Evolutionary conservation across 2,329 filamentous ascomycete genomes (phyloP), one percentile per base, ranked within the genome.

Genomic region (Trichoderma sp.): DNA sequence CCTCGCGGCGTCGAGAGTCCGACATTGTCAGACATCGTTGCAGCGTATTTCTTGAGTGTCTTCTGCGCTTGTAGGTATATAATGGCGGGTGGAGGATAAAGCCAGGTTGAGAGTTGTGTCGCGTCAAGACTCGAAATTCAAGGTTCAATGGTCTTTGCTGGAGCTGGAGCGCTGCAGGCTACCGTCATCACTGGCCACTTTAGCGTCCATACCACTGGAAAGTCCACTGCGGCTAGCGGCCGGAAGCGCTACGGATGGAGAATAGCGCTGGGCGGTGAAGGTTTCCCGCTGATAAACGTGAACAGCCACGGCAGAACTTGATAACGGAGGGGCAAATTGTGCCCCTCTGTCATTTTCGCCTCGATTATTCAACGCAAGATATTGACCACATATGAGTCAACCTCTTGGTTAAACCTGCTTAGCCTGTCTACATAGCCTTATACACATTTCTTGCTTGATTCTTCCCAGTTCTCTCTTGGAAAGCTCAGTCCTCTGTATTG

Each of bases 1-100:
- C 95, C 95, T 75, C 95, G 90, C 3, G 95, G 95, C 5, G 95
- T 99, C 67, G 91, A 89, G 74, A 99, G 92, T 68, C 95, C 96
- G 76, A 99, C 95, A 82, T 99, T 99, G 72, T 95, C 93, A 69
- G 94, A 95, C 95, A 98, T 98, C 9, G 5, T 17, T 27, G 42
- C 5, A 57, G 27, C 22, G n/a, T 35, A 42, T n/a, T n/a, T 22
- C 29, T 25, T 13, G 29, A 22, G 22, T 25, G 22, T 6, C 50
- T 22, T 22, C n/a, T 22, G 37, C 10, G 6, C 19, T 15, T 19
- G 17, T 13, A 12, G 8, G 12, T 25, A 2, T 34, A 32, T 10
- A 10, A 13, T 34, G 50, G 19, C 17, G 19, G 50, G 10, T 42
- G 7, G 34, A n/a, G 25, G 50, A 17, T 15, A 35, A 9, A 5